phyloP scores from a whole-genome alignment of 352 stramenopile genomes.

The Thraustochytrium striatum region DNA sequence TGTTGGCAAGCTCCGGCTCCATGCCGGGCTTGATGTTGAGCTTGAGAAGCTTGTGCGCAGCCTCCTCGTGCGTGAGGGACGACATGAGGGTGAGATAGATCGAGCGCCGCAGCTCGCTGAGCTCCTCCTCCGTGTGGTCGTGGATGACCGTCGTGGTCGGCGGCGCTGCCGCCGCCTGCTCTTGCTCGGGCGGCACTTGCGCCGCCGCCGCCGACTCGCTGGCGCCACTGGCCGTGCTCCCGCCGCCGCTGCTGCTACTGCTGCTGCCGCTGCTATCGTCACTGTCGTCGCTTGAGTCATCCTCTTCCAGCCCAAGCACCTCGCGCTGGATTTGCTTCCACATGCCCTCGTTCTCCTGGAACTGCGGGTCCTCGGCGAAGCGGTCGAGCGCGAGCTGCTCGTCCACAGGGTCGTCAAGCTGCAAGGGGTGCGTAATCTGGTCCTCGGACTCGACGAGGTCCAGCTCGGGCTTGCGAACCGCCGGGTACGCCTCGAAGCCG shows the following conservation, averaged over 20 bases:
- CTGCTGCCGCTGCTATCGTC: conserved; percentile 17
- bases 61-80: conserved; percentile 97
- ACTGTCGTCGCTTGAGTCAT: conserved; percentile 3
- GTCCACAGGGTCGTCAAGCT: conserved; percentile 91
- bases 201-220: background rate
- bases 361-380: conserved; percentile 88
- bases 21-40: conserved; percentile 91
- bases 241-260: conserved; percentile 3
- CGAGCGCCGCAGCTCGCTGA: conserved; percentile 93
- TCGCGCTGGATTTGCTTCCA: conserved; percentile 92
- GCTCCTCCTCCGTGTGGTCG: conserved; percentile 93
- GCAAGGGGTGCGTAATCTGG: conserved; percentile 96
- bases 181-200: no score
- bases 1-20: conserved; percentile 96
- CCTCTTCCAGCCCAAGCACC: conserved; percentile 77
- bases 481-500: conserved; percentile 83
- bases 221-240: conserved; percentile 19
- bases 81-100: conserved; percentile 99
- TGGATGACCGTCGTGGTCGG: conserved; percentile 70
- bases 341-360: conserved; percentile 90
- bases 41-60: conserved; percentile 96
- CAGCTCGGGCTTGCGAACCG: conserved; percentile 80
- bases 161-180: background rate
- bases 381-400: conserved; percentile 91
- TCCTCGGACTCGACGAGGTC: conserved; percentile 96